These are phyloP conservation scores for Moesziomyces sp. DNA, from an alignment of 1,284 basidiomycete species.

Conservation along the genomic window DNA sequence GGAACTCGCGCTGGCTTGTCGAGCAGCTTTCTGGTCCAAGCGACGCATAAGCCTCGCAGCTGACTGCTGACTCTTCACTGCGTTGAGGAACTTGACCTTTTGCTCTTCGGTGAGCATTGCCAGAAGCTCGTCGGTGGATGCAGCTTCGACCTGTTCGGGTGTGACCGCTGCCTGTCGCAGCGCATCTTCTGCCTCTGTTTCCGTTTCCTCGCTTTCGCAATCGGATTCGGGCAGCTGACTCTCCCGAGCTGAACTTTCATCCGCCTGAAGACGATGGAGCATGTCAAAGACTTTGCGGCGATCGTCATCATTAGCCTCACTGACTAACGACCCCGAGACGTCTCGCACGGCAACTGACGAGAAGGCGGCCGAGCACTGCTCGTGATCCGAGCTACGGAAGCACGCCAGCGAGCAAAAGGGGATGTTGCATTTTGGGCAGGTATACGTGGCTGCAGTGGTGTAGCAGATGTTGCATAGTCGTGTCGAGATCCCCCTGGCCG, in stretches of 20 bases:
- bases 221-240: slow-evolving; percentile 3
- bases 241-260: slow-evolving; percentile 7
- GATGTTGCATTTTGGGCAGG: slow-evolving; percentile 58
- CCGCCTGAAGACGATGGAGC: slow-evolving; percentile 16
- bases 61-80: slow-evolving; percentile 21
- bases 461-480: slow-evolving; percentile 59
- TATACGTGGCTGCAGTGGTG: slow-evolving; percentile 41
- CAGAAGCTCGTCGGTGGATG: slow-evolving; percentile 41
- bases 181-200: not conserved
- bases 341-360: slow-evolving; percentile 23
- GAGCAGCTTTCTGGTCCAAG: slow-evolving; percentile 27
- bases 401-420: slow-evolving; percentile 60
- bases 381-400: slow-evolving; percentile 46
- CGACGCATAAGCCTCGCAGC: slow-evolving; percentile 27
- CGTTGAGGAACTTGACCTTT: slow-evolving; percentile 31
- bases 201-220: slow-evolving; percentile 12
- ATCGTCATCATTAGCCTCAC: slow-evolving; percentile 18
- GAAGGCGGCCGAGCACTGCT: slow-evolving; percentile 48
- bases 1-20: not conserved
- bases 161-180: slow-evolving; percentile 4
- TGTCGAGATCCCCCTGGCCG: slow-evolving; percentile 10
- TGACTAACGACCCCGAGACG: not conserved
- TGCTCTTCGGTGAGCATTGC: slow-evolving; percentile 44
- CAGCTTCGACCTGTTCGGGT: slow-evolving; percentile 19
- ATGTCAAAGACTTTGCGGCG: slow-evolving; percentile 34